Evolutionary conservation across 805 yeast genomes (phyloP).

Genomic region (Teunomyces gatunensis): DNA sequence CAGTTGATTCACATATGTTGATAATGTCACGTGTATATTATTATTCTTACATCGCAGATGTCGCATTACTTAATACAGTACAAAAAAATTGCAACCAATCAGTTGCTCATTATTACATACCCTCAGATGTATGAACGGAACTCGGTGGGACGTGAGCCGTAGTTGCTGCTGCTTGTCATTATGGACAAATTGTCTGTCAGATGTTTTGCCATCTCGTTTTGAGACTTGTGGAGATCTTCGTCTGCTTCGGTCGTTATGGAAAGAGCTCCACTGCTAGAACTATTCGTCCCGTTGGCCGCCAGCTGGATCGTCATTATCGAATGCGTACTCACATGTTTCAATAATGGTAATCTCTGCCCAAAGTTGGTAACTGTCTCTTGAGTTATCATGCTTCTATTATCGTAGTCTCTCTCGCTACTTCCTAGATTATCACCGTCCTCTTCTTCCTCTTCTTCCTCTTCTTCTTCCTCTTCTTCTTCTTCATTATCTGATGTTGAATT

Average conservation of each 20-base stretch:
- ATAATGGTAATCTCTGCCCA: slow-evolving; percentile 25
- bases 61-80: neutral
- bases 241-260: neutral
- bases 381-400: slow-evolving; percentile 11
- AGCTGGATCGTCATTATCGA: neutral
- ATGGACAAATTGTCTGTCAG: slow-evolving; percentile 27
- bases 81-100: neutral
- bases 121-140: neutral
- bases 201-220: slow-evolving; percentile 7
- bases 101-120: neutral
- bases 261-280: neutral
- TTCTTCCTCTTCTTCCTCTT: neutral
- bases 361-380: slow-evolving; percentile 17
- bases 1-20: neutral
- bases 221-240: neutral
- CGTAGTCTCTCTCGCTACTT: slow-evolving; percentile 3
- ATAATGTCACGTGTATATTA: neutral
- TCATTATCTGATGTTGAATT: neutral
- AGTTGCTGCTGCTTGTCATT: slow-evolving; percentile 12
- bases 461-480: neutral
- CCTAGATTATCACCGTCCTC: neutral
- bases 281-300: neutral
- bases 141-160: slow-evolving; percentile 1
- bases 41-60: neutral
- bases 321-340: slow-evolving; percentile 22